These are phyloP conservation scores for Talaromyces liani DNA, from an alignment of 495 filamentous ascomycete genomes.

Conservation along the genomic window DNA sequence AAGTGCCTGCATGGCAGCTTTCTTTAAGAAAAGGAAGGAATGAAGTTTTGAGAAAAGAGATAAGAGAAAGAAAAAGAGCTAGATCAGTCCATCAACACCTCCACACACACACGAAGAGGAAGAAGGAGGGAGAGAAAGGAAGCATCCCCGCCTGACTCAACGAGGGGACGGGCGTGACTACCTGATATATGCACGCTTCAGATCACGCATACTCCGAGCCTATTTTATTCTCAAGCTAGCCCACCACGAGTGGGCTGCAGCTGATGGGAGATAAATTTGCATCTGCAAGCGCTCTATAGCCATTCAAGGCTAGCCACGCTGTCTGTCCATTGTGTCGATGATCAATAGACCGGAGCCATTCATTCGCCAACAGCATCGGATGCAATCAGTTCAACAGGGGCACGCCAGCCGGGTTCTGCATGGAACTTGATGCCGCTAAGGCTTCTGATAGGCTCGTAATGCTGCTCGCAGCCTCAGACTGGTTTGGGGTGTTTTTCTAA, in stretches of 20 bases:
- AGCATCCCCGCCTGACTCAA: slow-evolving; percentile 5
- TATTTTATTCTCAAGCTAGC: not conserved
- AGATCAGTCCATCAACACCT: not conserved
- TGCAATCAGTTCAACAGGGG: slow-evolving; percentile 1
- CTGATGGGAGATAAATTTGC: not conserved
- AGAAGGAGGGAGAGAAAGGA: not conserved
- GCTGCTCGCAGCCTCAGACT: not conserved
- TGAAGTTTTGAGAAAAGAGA: slow-evolving; percentile 7
- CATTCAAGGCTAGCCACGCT: not conserved
- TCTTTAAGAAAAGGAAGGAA: slow-evolving; percentile 18
- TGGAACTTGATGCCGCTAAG: not conserved
- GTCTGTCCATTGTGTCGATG: not conserved
- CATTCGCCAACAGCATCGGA: slow-evolving; percentile 2
- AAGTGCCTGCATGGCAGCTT: slow-evolving; percentile 23
- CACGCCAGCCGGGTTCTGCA: slow-evolving; percentile 1
- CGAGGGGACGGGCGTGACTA: not conserved
- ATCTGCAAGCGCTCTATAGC: slow-evolving; percentile 7
- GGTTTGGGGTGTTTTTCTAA: not conserved
- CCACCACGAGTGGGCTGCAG: slow-evolving; percentile 5
- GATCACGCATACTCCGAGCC: not conserved
- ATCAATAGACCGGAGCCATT: not conserved
- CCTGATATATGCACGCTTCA: slow-evolving; percentile 4
- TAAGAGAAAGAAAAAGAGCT: not conserved
- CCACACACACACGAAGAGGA: not conserved
- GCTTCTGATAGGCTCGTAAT: slow-evolving; percentile 1